phyloP scores from a whole-genome alignment of 176 grass and related monocot species.

The Chrysopogon serrulatus region DNA sequence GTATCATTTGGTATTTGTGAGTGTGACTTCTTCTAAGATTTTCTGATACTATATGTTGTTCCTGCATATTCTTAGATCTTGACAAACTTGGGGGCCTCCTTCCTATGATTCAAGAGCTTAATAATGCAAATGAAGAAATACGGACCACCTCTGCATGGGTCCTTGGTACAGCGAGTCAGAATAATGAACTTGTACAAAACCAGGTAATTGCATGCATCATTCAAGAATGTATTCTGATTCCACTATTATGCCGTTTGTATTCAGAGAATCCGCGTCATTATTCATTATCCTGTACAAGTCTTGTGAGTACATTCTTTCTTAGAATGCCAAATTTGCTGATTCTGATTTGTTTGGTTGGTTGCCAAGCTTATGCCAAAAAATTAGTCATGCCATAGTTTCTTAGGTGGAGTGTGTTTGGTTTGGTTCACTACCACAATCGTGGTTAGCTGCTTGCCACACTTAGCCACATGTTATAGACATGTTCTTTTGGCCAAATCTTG shows the following conservation, averaged over 20 bases:
- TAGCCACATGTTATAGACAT: not conserved
- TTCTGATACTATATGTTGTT: constrained; percentile 8
- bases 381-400: not conserved
- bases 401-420: not conserved
- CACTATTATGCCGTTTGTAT: not conserved
- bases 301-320: not conserved
- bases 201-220: constrained; percentile 46
- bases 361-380: not conserved
- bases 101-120: constrained; percentile 71
- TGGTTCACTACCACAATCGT: not conserved
- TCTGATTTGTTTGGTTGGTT: not conserved
- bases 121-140: constrained; percentile 61
- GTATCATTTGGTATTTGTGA: not conserved
- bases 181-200: constrained; percentile 81
- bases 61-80: constrained; percentile 52
- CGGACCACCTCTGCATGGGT: constrained; percentile 69
- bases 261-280: not conserved
- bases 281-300: not conserved
- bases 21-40: not conserved
- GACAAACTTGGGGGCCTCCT: constrained; percentile 81
- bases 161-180: constrained; percentile 83
- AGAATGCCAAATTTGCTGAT: not conserved
- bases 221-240: not conserved
- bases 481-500: not conserved
- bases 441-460: not conserved